A percentile compares a stretch with the other conserved stretches of the same genome.
Conservation (phyloP, 83 land plant species). For the Larix sibirica region DNA sequence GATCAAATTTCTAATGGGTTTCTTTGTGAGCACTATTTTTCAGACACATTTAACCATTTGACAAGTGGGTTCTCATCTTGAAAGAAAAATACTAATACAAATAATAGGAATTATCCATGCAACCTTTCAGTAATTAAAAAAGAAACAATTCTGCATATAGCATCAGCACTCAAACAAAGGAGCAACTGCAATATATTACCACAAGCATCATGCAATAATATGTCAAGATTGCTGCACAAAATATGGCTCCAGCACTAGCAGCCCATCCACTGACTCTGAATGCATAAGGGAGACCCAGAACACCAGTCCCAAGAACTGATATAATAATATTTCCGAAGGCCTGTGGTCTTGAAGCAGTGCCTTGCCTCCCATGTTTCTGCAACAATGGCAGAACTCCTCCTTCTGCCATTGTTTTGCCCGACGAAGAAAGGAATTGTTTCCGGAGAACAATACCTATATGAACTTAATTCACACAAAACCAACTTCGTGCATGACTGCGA, state of each 20-base stretch:
- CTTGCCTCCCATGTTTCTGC: slow-evolving; percentile 16
- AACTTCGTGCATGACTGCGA: too few relatives aligned
- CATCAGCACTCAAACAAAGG: neutral
- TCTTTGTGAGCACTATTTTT: neutral
- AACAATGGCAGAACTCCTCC: neutral
- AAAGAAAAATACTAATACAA: neutral
- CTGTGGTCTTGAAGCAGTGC: slow-evolving; percentile 36
- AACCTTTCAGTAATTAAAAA: neutral
- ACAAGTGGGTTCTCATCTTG: too few relatives aligned
- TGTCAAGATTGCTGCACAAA: slow-evolving; percentile 29
- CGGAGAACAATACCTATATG: too few relatives aligned
- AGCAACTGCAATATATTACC: slow-evolving; percentile 19
- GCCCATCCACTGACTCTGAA: slow-evolving; percentile 72
- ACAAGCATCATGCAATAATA: slow-evolving; percentile 72
- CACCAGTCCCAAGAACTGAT: slow-evolving; percentile 79
- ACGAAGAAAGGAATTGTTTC: neutral
- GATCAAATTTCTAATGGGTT: neutral
- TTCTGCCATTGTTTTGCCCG: neutral
- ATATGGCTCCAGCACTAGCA: slow-evolving; percentile 44
- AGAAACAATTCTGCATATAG: neutral
- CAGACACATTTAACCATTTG: neutral
- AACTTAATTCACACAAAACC: too few relatives aligned
- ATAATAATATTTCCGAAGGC: slow-evolving; percentile 72
- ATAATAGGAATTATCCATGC: neutral
- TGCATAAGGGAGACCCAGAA: slow-evolving; percentile 80